Base-by-base conservation (phyloP, 495 filamentous ascomycete genomes). In the Parathielavia appendiculata region DNA sequence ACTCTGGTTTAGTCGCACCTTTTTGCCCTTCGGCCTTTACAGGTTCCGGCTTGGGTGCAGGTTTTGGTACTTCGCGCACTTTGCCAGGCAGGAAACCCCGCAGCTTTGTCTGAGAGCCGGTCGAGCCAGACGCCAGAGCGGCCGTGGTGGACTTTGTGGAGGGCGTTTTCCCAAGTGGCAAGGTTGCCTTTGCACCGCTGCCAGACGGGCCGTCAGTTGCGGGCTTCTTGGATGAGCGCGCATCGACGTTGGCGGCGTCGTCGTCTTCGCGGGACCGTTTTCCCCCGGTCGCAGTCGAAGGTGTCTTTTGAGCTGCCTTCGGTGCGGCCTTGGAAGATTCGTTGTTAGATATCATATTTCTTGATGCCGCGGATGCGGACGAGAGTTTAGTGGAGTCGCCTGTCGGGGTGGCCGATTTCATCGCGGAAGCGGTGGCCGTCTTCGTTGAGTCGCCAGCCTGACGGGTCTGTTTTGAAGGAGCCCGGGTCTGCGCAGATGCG, bases 251-350 rank as follows among this genome's bases (percentile, higher is more conserved):
- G 36, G 53, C 59, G 8, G 63, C 32, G 48, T 77, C 75, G 48
- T 77, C 75, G 1, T 74, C 74, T 30, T 77, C 74, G 26, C 75
- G 58, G 16, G 60, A 54, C 45, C 76, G 64, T 56, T 71, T 71
- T 47, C 26, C 34, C 9, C 63, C 59, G 12, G 52, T 43, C 2
- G 57, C 9, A 30, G 47, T 40, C 17, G 47, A 34, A 38, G 32
- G 32, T 17, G 32, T 8, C 39, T 54, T 54, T 36, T 30, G 39
- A 8, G 36, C 10, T 19, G 48, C 35, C 49, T 63, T 63, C 12
- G 36, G 23, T 40, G 52, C 46, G 10, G 16, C 8, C 36, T 65
- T 63, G 41, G 57, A 63, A 1, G 40, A 13, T 1, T 62, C 59
- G 13, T 26, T 30, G 17, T 7, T 48, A 10, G 56, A 12, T 9